These are phyloP conservation scores for Globisporangium parvum DNA, from an alignment of 352 stramenopile species.

Conservation along the genomic window DNA sequence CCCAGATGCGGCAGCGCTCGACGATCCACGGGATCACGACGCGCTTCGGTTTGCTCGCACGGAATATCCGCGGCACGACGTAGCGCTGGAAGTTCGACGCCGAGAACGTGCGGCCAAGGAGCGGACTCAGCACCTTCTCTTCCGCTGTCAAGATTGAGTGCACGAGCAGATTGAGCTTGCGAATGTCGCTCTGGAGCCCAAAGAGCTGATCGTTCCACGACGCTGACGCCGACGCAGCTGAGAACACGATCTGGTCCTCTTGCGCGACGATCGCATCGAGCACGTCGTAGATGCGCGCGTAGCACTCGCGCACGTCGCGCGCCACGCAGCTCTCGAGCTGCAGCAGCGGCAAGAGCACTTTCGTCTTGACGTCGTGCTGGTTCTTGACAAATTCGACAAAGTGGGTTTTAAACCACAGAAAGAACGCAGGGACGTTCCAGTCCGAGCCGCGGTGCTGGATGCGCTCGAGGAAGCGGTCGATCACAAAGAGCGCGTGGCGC, in stretches of 20 bases:
- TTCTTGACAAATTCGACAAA: slow-evolving; percentile 76
- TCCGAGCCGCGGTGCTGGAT: slow-evolving; percentile 41
- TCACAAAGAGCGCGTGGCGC: slow-evolving; percentile 75
- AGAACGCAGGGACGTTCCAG: slow-evolving; percentile 66
- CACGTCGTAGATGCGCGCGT: slow-evolving; percentile 59
- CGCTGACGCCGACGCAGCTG: slow-evolving; percentile 31
- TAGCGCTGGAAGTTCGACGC: slow-evolving; percentile 66
- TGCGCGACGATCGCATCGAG: slow-evolving; percentile 51
- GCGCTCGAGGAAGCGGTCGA: slow-evolving; percentile 72
- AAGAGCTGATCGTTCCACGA: slow-evolving; percentile 43
- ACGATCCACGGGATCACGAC: slow-evolving; percentile 81
- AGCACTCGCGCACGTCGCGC: slow-evolving; percentile 51
- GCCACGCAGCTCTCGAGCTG: slow-evolving; percentile 53
- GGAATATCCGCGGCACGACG: slow-evolving; percentile 71
- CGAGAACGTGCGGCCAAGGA: slow-evolving; percentile 60
- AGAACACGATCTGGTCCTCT: slow-evolving; percentile 46
- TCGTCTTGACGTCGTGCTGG: slow-evolving; percentile 65
- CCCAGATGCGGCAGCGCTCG: slow-evolving; percentile 67
- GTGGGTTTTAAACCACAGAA: slow-evolving; percentile 72
- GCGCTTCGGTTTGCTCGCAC: slow-evolving; percentile 50
- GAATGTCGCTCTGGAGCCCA: slow-evolving; percentile 61
- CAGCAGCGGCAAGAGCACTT: slow-evolving; percentile 59
- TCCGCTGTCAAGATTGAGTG: slow-evolving; percentile 63
- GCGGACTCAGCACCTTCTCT: slow-evolving; percentile 52
- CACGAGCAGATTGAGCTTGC: slow-evolving; percentile 61